phyloP scores from a whole-genome alignment of 2,329 filamentous ascomycete genomes.

The Chrysoporthe austroafricana region DNA sequence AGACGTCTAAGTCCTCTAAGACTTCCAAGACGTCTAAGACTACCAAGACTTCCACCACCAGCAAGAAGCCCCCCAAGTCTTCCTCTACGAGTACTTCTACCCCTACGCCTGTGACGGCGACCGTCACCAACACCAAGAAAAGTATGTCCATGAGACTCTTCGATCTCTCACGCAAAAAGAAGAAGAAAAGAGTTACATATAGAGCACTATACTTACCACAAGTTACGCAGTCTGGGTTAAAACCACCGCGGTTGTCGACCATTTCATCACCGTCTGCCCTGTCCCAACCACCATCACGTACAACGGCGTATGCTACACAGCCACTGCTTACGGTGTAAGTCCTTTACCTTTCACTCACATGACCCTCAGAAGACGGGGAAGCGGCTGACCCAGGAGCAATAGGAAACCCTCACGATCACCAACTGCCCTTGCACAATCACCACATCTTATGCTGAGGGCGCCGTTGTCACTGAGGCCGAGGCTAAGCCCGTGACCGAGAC shows the following conservation, averaged over 20 bases:
- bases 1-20: too few species aligned
- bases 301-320: slow-evolving; percentile 9
- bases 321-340: slow-evolving; percentile 8
- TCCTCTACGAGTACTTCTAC: background rate
- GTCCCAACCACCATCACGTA: background rate
- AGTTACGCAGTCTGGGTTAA: background rate
- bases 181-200: too few species aligned
- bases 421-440: slow-evolving; percentile 3
- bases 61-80: too few species aligned
- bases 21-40: too few species aligned
- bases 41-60: too few species aligned
- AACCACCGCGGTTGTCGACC: slow-evolving; percentile 2
- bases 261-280: slow-evolving; percentile 16
- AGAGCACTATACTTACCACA: background rate
- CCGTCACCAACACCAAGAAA: background rate
- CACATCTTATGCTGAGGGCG: background rate
- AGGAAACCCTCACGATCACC: slow-evolving; percentile 6
- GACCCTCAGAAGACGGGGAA: background rate
- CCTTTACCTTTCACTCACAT: too few species aligned
- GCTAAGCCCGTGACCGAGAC: background rate
- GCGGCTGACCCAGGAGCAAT: background rate
- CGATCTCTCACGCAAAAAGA: background rate
- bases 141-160: background rate
- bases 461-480: background rate
- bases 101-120: background rate